phyloP scores from a whole-genome alignment of 495 filamentous ascomycete genomes.

The Aspergillus bridgeri region DNA sequence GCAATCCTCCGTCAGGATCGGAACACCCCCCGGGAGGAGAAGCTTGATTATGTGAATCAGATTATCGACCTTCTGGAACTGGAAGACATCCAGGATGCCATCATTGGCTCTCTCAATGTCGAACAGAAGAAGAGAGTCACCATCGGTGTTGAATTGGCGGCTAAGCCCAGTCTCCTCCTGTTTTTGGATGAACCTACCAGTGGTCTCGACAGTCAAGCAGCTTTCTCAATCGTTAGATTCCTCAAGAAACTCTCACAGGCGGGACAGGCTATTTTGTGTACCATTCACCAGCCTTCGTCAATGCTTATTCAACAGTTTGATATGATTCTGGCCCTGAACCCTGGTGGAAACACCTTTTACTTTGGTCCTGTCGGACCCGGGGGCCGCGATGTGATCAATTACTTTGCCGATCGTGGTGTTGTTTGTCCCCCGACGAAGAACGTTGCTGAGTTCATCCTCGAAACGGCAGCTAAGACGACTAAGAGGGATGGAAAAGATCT shows the following conservation, averaged over 20 bases:
- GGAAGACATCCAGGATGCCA: slow-evolving; percentile 52
- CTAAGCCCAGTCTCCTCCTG: slow-evolving; percentile 74
- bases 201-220: slow-evolving; percentile 82
- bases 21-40: slow-evolving; percentile 46
- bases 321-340: slow-evolving; percentile 67
- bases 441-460: slow-evolving; percentile 82
- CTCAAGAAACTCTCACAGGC: slow-evolving; percentile 75
- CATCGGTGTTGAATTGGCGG: slow-evolving; percentile 89
- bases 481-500: slow-evolving; percentile 48
- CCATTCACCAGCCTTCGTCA: slow-evolving; percentile 75
- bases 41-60: slow-evolving; percentile 59
- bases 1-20: slow-evolving; percentile 60
- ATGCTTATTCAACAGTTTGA: slow-evolving; percentile 74
- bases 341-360: slow-evolving; percentile 69
- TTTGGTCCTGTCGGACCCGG: slow-evolving; percentile 68
- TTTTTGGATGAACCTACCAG: slow-evolving; percentile 83
- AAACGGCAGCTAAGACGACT: slow-evolving; percentile 65
- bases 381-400: slow-evolving; percentile 59
- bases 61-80: slow-evolving; percentile 59
- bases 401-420: slow-evolving; percentile 61
- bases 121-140: slow-evolving; percentile 74
- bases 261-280: slow-evolving; percentile 75
- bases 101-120: slow-evolving; percentile 56
- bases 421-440: slow-evolving; percentile 64
- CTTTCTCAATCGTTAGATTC: slow-evolving; percentile 79